Evolutionary conservation across 2,329 filamentous ascomycete genomes (phyloP).

Genomic region (Phaeosphaeria sp.): DNA sequence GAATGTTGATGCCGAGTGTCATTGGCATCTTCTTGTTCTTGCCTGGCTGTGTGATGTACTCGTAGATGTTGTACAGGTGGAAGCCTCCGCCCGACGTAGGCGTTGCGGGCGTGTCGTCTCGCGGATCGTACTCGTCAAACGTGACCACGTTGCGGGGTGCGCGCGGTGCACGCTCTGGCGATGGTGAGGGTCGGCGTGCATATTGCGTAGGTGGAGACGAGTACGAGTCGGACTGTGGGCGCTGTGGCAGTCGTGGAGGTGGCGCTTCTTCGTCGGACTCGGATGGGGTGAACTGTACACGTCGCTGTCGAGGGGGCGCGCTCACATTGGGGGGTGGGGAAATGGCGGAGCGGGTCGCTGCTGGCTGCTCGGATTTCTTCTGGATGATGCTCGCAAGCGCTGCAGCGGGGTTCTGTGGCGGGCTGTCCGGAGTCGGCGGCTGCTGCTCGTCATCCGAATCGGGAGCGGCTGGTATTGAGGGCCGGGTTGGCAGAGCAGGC

Average conservation of each 20-base stretch:
- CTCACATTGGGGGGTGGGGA: slow-evolving; percentile 61
- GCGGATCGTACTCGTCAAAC: slow-evolving; percentile 52
- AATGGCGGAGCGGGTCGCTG: slow-evolving; percentile 35
- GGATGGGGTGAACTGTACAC: slow-evolving; percentile 67
- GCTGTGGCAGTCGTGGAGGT: slow-evolving; percentile 66
- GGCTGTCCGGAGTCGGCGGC: slow-evolving; percentile 54
- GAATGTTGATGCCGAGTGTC: slow-evolving; percentile 91
- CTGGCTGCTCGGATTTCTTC: slow-evolving; percentile 53
- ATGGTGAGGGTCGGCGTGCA: slow-evolving; percentile 50
- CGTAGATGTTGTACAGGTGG: slow-evolving; percentile 95
- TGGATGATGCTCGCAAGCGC: slow-evolving; percentile 63
- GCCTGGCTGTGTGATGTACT: slow-evolving; percentile 96
- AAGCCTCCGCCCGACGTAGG: slow-evolving; percentile 75
- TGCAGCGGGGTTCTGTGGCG: slow-evolving; percentile 62
- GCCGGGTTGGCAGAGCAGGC: slow-evolving; percentile 50
- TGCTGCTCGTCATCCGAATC: slow-evolving; percentile 54
- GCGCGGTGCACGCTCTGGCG: slow-evolving; percentile 38
- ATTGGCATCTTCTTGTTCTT: slow-evolving; percentile 98
- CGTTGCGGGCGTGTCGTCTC: slow-evolving; percentile 49
- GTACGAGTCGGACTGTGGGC: slow-evolving; percentile 65
- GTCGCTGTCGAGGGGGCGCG: slow-evolving; percentile 52
- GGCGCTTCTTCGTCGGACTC: slow-evolving; percentile 71
- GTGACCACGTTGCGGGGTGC: slow-evolving; percentile 47
- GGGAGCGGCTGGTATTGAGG: slow-evolving; percentile 47
- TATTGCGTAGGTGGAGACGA: slow-evolving; percentile 57